Base-by-base conservation (phyloP, 345 rosid genomes). In the Passiflora organensis region DNA sequence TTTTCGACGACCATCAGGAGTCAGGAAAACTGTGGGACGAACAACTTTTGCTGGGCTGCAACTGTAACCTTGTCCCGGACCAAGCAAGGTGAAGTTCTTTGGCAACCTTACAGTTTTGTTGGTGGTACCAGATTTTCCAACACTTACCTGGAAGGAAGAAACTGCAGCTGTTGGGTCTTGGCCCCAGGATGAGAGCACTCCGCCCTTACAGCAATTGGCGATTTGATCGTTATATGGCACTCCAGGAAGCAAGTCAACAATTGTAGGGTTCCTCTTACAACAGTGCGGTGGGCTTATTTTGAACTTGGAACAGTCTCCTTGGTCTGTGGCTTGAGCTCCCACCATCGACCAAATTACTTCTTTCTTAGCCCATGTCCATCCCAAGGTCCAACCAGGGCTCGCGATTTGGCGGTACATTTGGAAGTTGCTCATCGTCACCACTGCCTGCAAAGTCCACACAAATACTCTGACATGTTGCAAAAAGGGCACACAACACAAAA, bases 251-350 rank as follows among this genome's bases (percentile, higher is more conserved):
- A 86, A 72, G 66, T 83, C 95, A 42, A 86, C 77, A 36, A 81
- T 77, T 41, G 57, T 55, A 48, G 88, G 91, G 1, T n/a, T 67
- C 20, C 32, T 75, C 56, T 48, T 71, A 51, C 88, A 80, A 43
- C 85, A 84, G 59, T 84, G 95, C 9, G 95, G 95, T 48, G 72
- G 73, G 59, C 16, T 76, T 51, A 67, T 78, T 67, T 78, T 80
- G 83, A 83, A 78, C 75, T 76, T 80, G 23, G 95, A 82, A 53
- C 91, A 83, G 42, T 83, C 95, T 63, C 91, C 95, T 73, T 82
- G 95, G 32, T 83, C 88, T 15, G 76, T 86, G 32, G 95, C 71
- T 73, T 83, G 91, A 19, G 80, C 79, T 49, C 91, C 95, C 6
- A 59, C 73, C 82, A 87, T 87, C 43, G 76, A 62, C 91, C 91